Percentiles rank a stretch among this genome's conserved stretches.
Conservation (phyloP, 441 rosid species). For the Metrosideros polymorpha region DNA sequence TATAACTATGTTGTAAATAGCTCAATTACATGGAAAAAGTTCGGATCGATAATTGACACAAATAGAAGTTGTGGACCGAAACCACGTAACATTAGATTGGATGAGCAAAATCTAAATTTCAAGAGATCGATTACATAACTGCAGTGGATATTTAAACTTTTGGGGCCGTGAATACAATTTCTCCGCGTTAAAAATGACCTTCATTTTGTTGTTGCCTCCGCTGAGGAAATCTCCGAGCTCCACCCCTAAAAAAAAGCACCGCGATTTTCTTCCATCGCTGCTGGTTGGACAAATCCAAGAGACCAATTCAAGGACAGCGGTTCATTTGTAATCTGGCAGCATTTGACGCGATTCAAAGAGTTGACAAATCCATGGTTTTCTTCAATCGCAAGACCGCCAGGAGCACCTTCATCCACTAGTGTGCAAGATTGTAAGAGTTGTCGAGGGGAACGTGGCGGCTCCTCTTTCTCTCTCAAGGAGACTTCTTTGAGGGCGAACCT, state of each 20-base stretch:
- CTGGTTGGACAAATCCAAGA: too few relatives aligned
- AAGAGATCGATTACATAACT: neutral
- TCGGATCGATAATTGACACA: accelerated
- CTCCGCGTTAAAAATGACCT: neutral
- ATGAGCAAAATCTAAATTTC: neutral
- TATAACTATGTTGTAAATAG: neutral
- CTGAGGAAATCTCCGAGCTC: neutral
- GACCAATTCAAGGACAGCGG: too few relatives aligned
- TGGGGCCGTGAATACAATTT: neutral
- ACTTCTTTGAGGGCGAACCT: neutral
- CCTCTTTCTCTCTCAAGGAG: neutral
- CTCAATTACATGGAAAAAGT: neutral
- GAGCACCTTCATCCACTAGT: too few relatives aligned
- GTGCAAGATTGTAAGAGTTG: too few relatives aligned
- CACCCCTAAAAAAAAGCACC: too few relatives aligned
- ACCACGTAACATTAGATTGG: neutral
- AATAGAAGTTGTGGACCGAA: neutral
- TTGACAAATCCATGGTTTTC: too few relatives aligned
- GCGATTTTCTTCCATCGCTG: too few relatives aligned
- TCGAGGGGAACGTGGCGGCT: too few relatives aligned
- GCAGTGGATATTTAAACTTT: neutral
- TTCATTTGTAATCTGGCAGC: too few relatives aligned
- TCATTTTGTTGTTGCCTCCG: neutral
- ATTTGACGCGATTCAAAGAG: too few relatives aligned
- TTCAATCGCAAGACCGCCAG: too few relatives aligned